These are phyloP conservation scores for Alternaria solani DNA, from an alignment of 2,329 filamentous ascomycete genomes.

Conservation along the genomic window DNA sequence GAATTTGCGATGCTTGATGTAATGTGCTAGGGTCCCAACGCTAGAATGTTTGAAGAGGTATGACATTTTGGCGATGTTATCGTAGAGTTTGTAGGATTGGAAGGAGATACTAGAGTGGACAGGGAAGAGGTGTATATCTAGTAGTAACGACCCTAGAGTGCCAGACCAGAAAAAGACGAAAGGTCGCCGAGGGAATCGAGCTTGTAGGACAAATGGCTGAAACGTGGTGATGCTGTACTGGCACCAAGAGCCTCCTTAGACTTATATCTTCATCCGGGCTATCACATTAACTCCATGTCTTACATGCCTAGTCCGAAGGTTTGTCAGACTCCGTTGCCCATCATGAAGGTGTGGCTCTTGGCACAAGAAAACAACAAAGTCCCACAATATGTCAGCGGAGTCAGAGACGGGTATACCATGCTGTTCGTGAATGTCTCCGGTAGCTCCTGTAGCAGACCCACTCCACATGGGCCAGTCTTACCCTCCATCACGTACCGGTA, in stretches of 20 bases:
- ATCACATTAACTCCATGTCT: not conserved
- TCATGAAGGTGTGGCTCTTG: not conserved
- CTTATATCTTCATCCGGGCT: constrained; percentile 4
- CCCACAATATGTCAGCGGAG: not conserved
- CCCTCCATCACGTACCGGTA: not conserved
- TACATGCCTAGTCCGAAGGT: not conserved
- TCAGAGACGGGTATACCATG: not conserved
- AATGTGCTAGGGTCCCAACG: constrained; percentile 28
- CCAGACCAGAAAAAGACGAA: not conserved
- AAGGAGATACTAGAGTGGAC: not conserved
- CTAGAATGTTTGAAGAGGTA: constrained; percentile 32
- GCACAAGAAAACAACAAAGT: not conserved
- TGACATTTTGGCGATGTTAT: constrained; percentile 24
- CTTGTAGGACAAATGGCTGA: not conserved
- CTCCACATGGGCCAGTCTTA: constrained; percentile 1
- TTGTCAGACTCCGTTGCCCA: constrained; percentile 5
- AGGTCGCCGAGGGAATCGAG: not conserved
- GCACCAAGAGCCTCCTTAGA: not conserved
- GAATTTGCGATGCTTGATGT: constrained; percentile 31
- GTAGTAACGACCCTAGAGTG: not conserved
- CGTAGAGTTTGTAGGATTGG: not conserved
- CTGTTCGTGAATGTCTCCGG: not conserved
- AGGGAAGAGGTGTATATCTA: not conserved
- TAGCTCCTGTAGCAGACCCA: not conserved
- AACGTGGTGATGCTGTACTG: not conserved